Evolutionary conservation across 1,284 basidiomycete genomes (phyloP), one percentile per base, ranked within the genome.

Genomic region (Puccinia hordei): DNA sequence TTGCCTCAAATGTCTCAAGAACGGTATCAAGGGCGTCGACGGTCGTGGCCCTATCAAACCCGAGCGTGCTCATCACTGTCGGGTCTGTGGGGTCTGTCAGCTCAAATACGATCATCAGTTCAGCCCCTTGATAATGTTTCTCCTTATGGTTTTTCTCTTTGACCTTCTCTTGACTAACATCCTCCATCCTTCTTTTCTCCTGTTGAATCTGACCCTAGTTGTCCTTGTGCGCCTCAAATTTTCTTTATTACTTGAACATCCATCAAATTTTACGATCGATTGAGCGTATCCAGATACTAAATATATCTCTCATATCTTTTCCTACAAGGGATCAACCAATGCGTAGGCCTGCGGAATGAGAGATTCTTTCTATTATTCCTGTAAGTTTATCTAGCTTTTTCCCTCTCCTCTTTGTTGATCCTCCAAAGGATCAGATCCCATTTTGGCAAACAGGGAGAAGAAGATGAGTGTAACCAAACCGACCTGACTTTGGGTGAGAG

Each of bases 291-390:
- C 9, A 57, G 17, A 57, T 24, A 13, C 53, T 57, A 13, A 57
- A 27, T 27, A 57, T 24, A 2, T 27, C 55, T 24, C 41, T 6
- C 8, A 44, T 49, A 15, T 19, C 89, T 84, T 82, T 66, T 80
- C 51, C 73, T 12, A 41, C 83, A 86, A 92, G 95, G 96, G 96
- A 91, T 99, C 83, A 98, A 98, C 85, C 93, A 94, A 89, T 98
- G 95, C 84, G 93, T 99, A 33, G 96, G 97, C 1, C 86, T 98
- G 9, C 89, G 96, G 85, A 99, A 99, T 85, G 95, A 98, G 86
- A 90, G 96, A 0, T 94, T 98, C 86, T 99, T 99, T 84, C 89
- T 97, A 46, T 88, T 98, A 49, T 99, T 98, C 89, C 92, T 98
- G 93, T 92, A 81, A 8, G 85, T 83, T 15, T 10, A 49, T 27